Base-by-base conservation (phyloP, 371 early-diverging fungal genomes). In the Rhizomucor miehei region DNA sequence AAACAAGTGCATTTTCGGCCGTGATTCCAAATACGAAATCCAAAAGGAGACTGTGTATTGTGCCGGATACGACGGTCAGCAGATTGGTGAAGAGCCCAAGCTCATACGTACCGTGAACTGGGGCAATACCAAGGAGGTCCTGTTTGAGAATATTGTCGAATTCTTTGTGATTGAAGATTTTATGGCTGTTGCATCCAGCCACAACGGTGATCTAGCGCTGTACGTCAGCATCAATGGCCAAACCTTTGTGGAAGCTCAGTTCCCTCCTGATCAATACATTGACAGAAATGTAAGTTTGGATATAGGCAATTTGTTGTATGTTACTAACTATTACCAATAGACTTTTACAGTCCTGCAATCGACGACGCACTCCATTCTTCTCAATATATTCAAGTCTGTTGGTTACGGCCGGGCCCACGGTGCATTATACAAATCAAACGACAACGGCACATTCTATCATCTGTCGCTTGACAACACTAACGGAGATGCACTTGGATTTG, bases 1-100 rank as follows among this genome's bases (percentile, higher is more conserved):
- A 14, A 83, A 87, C 35, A 90, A 93, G 59, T 97, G 97, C 70
- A 79, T 87, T 35, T 97, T 93, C 81, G 91, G 89, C 10, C 82
- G 81, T 19, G 87, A 86, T 48, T 67, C 73, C 20, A 64, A 81
- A 43, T 89, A 89, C 25, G 63, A 74, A 16, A 77, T 87, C 46
- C 71, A 80, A 17, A 80, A 85, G 20, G 80, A 86, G 38, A 77
- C 86, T 2, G 70, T 96, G 16, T 87, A 87, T 52, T 92, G 93
- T 54, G 75, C 85, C 20, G 67, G 75, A 4, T 88, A 82, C 69
- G 79, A 82, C 25, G 73, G 76, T 25, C 84, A 85, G 2, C 49
- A 73, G 29, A 82, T 88, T 38, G 60, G 63, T n/a, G 67, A 71
- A 69, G 75, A 76, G 6, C 54, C 77, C 10, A 80, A 80, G 63